Percentiles rank a stretch among this genome's conserved stretches.
These are phyloP conservation scores for Henckelia pumila DNA, from an alignment of 257 asterid species.

Conservation along the genomic window DNA sequence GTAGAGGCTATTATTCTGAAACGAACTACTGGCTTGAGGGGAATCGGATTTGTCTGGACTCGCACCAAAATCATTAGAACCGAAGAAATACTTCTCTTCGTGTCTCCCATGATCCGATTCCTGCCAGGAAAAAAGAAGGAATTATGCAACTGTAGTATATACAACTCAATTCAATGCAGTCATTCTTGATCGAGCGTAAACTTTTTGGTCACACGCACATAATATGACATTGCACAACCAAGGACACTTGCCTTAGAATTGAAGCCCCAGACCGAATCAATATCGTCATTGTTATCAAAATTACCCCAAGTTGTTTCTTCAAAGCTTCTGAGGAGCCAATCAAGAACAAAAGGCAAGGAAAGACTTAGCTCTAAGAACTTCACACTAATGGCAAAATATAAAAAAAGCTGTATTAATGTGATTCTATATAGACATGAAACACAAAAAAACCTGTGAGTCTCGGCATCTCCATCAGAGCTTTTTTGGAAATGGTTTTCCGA, in stretches of 20 bases:
- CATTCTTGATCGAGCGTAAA: constrained; percentile 2
- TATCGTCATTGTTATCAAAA: constrained; percentile 82
- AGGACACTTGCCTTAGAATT: constrained; percentile 63
- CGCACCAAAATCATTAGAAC: constrained; percentile 65
- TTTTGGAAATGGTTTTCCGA: constrained; percentile 59
- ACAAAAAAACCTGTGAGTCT: constrained; percentile 56
- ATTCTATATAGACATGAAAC: constrained; percentile 16
- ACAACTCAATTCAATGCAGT: neutral
- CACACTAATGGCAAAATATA: constrained; percentile 1
- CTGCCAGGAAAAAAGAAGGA: constrained; percentile 36
- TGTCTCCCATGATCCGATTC: constrained; percentile 60
- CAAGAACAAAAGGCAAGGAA: constrained; percentile 21
- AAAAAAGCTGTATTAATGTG: constrained; percentile 14
- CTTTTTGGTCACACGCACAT: constrained; percentile 11
- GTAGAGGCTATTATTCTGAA: constrained; percentile 57
- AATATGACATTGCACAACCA: constrained; percentile 20
- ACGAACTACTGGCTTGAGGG: constrained; percentile 50
- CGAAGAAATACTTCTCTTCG: constrained; percentile 70
- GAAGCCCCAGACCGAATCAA: constrained; percentile 99
- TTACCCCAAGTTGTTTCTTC: constrained; percentile 87
- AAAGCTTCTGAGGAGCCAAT: constrained; percentile 56
- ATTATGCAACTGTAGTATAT: constrained; percentile 1
- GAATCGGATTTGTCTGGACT: constrained; percentile 63
- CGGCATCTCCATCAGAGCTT: constrained; percentile 73
- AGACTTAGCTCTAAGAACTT: constrained; percentile 19